Percentiles rank a stretch among this genome's conserved stretches.
phyloP scores from a whole-genome alignment of 169 alveolate genomes.

The Blepharisma undulans region DNA sequence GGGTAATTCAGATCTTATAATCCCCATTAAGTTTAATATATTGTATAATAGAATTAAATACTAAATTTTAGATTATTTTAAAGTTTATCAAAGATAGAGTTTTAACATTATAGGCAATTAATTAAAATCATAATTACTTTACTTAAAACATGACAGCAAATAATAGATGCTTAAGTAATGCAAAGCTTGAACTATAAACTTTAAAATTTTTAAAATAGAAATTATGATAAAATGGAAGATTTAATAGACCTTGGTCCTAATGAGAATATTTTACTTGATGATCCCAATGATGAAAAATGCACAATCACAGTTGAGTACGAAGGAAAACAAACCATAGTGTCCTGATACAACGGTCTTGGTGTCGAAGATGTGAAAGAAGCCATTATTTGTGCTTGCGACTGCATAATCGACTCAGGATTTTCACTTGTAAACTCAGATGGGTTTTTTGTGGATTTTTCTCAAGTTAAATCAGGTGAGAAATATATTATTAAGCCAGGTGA shows the following conservation, averaged over 20 bases:
- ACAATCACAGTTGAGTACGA: slow-evolving; percentile 43
- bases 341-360: slow-evolving; percentile 40
- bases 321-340: slow-evolving; percentile 40
- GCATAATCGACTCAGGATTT: slow-evolving; percentile 52
- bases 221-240: background rate
- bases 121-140: too few species aligned
- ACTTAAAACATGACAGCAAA: too few species aligned
- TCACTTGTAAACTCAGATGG: slow-evolving; percentile 47
- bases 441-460: slow-evolving; percentile 32
- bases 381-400: slow-evolving; percentile 52
- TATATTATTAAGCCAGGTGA: slow-evolving; percentile 38
- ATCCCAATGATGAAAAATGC: background rate
- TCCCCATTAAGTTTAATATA: too few species aligned
- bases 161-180: too few species aligned
- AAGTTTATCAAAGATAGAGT: too few species aligned
- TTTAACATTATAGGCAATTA: too few species aligned
- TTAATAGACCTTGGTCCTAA: background rate
- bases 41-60: too few species aligned
- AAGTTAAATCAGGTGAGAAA: slow-evolving; percentile 28
- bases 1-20: too few species aligned
- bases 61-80: too few species aligned
- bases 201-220: too few species aligned
- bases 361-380: slow-evolving; percentile 45
- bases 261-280: background rate
- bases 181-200: background rate